Percentiles rank a stretch among this genome's conserved stretches.
These are phyloP conservation scores for Penicilliopsis zonata DNA, from an alignment of 495 filamentous ascomycete species.

Conservation along the genomic window DNA sequence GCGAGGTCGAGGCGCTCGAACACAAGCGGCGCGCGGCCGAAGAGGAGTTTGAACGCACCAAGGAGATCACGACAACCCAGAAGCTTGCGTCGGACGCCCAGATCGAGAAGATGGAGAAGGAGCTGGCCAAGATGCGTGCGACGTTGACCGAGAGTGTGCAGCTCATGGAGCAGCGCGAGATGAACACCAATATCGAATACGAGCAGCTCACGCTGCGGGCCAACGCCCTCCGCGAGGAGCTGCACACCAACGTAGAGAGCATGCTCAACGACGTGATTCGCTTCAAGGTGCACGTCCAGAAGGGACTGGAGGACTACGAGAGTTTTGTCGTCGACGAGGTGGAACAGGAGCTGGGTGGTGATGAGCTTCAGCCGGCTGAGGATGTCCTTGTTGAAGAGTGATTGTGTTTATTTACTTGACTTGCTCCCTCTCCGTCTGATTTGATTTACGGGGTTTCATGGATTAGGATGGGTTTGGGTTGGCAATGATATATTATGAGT, in stretches of 20 bases:
- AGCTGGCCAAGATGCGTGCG: slow-evolving; percentile 81
- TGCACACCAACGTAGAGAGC: slow-evolving; percentile 90
- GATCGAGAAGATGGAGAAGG: slow-evolving; percentile 97
- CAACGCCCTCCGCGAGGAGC: slow-evolving; percentile 75
- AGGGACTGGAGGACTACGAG: slow-evolving; percentile 83
- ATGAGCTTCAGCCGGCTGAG: slow-evolving; percentile 19
- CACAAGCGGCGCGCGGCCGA: slow-evolving; percentile 74
- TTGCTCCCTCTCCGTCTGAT: no score
- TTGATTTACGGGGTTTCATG: no score
- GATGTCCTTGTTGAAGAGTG: slow-evolving; percentile 18
- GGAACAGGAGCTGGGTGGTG: slow-evolving; percentile 63
- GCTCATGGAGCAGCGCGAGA: slow-evolving; percentile 87
- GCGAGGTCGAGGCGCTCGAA: slow-evolving; percentile 84
- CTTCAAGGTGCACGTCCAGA: slow-evolving; percentile 96
- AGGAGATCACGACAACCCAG: slow-evolving; percentile 78
- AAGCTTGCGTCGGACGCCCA: slow-evolving; percentile 80
- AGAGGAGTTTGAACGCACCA: slow-evolving; percentile 87
- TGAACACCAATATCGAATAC: slow-evolving; percentile 95
- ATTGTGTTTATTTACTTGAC: slow-evolving; percentile 7
- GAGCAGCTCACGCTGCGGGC: slow-evolving; percentile 80
- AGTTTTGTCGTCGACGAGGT: slow-evolving; percentile 84
- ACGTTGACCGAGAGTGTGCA: slow-evolving; percentile 81
- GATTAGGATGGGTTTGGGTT: no score
- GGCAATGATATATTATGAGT: no score
- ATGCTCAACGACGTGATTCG: slow-evolving; percentile 96